Percentiles rank a stretch among this genome's conserved stretches.
phyloP scores from a whole-genome alignment of 164 flowering plant genomes.

The Houttuynia cordata region DNA sequence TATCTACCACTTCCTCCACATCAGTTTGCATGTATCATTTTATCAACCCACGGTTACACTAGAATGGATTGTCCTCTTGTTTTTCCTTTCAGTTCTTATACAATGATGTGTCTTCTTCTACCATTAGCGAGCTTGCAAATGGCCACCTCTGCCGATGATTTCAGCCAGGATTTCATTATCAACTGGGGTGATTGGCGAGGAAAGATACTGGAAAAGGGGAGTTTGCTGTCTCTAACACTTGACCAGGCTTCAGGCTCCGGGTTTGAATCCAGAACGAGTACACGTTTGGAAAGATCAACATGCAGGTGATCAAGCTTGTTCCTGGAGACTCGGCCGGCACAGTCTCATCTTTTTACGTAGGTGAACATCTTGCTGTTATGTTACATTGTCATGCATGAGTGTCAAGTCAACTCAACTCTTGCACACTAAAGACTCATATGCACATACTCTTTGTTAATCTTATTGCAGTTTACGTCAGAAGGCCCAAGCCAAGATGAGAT shows the following conservation, averaged over 20 bases:
- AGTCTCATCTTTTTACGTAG: not conserved
- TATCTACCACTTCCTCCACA: no score
- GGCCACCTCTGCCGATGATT: not conserved
- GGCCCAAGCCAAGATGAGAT: slow-evolving; percentile 67
- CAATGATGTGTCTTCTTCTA: not conserved
- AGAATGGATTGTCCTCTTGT: no score
- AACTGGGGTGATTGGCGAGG: not conserved
- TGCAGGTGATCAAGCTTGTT: not conserved
- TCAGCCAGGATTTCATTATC: not conserved
- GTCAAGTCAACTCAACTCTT: no score
- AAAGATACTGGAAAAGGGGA: not conserved
- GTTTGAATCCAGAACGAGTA: not conserved
- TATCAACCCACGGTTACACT: no score
- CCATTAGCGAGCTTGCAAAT: not conserved
- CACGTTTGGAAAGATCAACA: not conserved
- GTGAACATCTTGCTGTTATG: not conserved
- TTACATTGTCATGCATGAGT: not conserved
- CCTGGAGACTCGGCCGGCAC: not conserved
- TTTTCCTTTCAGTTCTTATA: no score
- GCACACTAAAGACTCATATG: not conserved
- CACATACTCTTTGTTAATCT: not conserved
- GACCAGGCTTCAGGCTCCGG: not conserved
- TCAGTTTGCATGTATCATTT: no score
- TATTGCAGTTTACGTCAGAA: slow-evolving; percentile 44
- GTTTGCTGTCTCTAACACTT: not conserved